Conservation (phyloP, 2,329 filamentous ascomycete species). For the Colletotrichum ledebouriae region DNA sequence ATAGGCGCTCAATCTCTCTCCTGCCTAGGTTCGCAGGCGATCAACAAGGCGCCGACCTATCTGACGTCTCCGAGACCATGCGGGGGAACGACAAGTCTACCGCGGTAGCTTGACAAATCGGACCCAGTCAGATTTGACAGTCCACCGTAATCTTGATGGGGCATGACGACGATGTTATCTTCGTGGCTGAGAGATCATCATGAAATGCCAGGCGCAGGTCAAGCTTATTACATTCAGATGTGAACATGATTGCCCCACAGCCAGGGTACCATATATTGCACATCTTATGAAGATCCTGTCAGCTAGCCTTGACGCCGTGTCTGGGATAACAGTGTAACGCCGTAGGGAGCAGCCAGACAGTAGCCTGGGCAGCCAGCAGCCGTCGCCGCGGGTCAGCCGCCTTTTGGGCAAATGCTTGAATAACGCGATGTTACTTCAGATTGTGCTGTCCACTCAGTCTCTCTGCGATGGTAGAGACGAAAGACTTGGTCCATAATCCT, state of each 20-base stretch:
- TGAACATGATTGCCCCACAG: constrained; percentile 8
- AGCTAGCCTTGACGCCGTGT: constrained; percentile 13
- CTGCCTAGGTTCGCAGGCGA: background rate
- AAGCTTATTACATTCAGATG: too few relatives aligned
- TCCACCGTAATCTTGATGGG: background rate
- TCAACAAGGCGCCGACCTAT: constrained; percentile 4
- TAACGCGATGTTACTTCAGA: constrained; percentile 35
- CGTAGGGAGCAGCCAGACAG: constrained; percentile 5
- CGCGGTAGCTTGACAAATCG: background rate
- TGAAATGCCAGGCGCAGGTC: too few relatives aligned
- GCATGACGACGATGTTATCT: constrained; percentile 9
- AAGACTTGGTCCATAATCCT: background rate
- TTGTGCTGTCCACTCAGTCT: constrained; percentile 1
- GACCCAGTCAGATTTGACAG: background rate
- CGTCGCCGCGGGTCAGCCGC: constrained; percentile 12
- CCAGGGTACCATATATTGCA: constrained; percentile 45
- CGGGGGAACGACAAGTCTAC: background rate
- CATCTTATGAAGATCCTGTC: constrained; percentile 48
- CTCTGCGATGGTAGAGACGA: background rate
- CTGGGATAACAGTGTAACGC: constrained; percentile 34
- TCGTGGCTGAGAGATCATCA: constrained; percentile 1
- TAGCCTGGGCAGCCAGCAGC: background rate
- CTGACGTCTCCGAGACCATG: background rate
- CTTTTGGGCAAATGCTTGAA: constrained; percentile 25
- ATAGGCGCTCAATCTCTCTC: background rate